A percentile compares a stretch with the other conserved stretches of the same genome.
Conservation (phyloP, 768 basidiomycete species). For the Naganishia friedmannii region DNA sequence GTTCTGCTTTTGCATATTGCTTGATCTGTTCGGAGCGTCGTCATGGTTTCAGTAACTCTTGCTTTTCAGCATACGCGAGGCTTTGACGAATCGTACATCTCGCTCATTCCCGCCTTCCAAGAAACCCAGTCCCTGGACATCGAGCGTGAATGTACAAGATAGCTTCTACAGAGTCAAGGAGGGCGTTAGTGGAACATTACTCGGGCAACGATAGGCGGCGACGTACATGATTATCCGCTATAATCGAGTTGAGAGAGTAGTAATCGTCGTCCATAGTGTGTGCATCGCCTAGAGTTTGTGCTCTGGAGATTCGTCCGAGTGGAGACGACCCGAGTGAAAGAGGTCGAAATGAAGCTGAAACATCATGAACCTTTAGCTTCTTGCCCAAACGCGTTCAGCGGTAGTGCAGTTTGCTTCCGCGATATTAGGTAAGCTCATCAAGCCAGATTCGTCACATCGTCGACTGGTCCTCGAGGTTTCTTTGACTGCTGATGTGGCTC, state of each 20-base stretch:
- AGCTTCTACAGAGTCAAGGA: slow-evolving; percentile 63
- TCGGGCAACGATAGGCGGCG: background rate
- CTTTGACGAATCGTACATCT: slow-evolving; percentile 58
- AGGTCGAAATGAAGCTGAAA: slow-evolving; percentile 1
- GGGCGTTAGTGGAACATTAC: background rate
- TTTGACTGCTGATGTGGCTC: too few species aligned
- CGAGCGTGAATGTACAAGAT: slow-evolving; percentile 85
- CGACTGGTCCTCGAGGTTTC: too few species aligned
- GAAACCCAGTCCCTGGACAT: slow-evolving; percentile 81
- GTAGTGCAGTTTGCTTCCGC: background rate
- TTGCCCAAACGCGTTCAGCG: background rate
- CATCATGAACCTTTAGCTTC: background rate
- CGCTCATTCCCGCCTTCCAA: slow-evolving; percentile 79
- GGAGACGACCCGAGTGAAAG: background rate
- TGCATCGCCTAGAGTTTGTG: background rate
- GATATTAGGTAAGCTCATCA: slow-evolving; percentile 1
- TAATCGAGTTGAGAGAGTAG: slow-evolving; percentile 83
- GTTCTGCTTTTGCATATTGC: slow-evolving; percentile 68
- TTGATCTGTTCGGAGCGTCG: slow-evolving; percentile 63
- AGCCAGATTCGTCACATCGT: slow-evolving; percentile 6
- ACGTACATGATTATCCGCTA: slow-evolving; percentile 81
- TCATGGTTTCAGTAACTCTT: background rate
- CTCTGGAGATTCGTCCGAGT: too few species aligned
- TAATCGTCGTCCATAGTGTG: slow-evolving; percentile 79
- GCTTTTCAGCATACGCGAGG: background rate